Percentiles rank a stretch among this genome's conserved stretches.
These are phyloP conservation scores for Poa pratensis DNA, from an alignment of 176 grass and related monocot species.

Conservation along the genomic window DNA sequence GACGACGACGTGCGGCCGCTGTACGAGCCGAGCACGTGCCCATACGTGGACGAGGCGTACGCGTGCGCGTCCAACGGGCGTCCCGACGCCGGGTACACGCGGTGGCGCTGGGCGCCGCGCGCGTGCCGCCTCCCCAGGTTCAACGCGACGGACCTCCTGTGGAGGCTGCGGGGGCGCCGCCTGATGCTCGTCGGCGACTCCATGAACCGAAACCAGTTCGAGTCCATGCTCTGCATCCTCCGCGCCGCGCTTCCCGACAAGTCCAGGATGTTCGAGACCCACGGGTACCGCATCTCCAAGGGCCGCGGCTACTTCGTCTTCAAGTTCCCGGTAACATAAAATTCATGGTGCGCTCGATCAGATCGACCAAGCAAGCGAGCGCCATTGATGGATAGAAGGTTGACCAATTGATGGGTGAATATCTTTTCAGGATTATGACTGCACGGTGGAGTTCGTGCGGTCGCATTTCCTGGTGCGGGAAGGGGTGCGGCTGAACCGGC, in stretches of 20 bases:
- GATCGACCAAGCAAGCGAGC: background rate
- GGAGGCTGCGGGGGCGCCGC: slow-evolving; percentile 65
- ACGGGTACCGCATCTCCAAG: slow-evolving; percentile 86
- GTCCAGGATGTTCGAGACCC: slow-evolving; percentile 83
- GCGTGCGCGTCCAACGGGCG: slow-evolving; percentile 76
- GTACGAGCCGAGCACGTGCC: slow-evolving; percentile 76
- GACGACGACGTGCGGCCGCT: slow-evolving; percentile 46
- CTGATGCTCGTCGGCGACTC: slow-evolving; percentile 95
- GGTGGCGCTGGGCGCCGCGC: slow-evolving; percentile 84
- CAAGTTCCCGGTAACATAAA: slow-evolving; percentile 71
- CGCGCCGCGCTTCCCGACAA: slow-evolving; percentile 71
- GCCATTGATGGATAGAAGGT: background rate
- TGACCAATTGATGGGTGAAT: background rate
- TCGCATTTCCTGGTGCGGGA: slow-evolving; percentile 94
- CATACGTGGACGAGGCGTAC: slow-evolving; percentile 94
- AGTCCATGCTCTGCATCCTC: slow-evolving; percentile 85
- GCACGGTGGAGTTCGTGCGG: slow-evolving; percentile 87
- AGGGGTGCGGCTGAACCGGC: slow-evolving; percentile 72
- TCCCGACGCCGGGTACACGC: slow-evolving; percentile 63
- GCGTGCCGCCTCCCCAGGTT: slow-evolving; percentile 79
- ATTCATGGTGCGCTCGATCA: background rate
- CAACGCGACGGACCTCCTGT: slow-evolving; percentile 92
- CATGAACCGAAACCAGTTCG: slow-evolving; percentile 97
- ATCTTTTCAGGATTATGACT: slow-evolving; percentile 82
- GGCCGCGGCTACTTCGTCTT: slow-evolving; percentile 92